Evolutionary conservation across 2,329 filamentous ascomycete genomes (phyloP), one percentile per base, ranked within the genome.

Genomic region (Phoma herbarum): DNA sequence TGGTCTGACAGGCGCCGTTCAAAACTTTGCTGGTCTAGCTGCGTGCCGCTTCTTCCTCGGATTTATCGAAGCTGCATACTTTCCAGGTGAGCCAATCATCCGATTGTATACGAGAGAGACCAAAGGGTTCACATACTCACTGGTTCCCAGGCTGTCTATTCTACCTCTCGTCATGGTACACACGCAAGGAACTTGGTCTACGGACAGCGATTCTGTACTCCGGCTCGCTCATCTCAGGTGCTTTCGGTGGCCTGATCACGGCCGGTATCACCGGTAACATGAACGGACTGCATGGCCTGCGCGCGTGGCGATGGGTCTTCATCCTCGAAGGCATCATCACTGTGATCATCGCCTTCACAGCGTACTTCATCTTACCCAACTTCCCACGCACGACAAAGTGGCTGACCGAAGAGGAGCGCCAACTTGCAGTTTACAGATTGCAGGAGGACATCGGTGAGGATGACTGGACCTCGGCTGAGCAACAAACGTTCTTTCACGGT

Each of bases 281-380:
- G 81, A 82, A 89, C 57, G 82, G 85, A 2, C 76, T 76, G 0
- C 76, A 76, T 8, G 88, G 88, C 0, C 76, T 88, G 1, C 76
- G 80, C 2, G 86, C 86, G 4, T 91, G 84, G 88, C 80, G 87
- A 12, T 88, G 85, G 84, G 78, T 90, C 0, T 90, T 90, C 77
- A 87, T 91, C 51, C 86, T 91, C 37, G 89, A 92, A 72, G 89
- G 89, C 16, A 80, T 82, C 20, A 82, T 89, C 57, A 91, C 89
- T 1, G 78, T 91, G 25, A 79, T 78, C 5, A 80, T 91, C 31
- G 88, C 88, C 14, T 70, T 86, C 5, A 64, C 73, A 1, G 81
- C 86, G 1, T 83, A 83, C 70, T 86, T 85, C 64, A 76, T 91
- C 26, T 78, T 92, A 12, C 88, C 89, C 0, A 86, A 91, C 70